Base-by-base conservation (phyloP, 768 basidiomycete genomes). In the Mycena maculata region DNA sequence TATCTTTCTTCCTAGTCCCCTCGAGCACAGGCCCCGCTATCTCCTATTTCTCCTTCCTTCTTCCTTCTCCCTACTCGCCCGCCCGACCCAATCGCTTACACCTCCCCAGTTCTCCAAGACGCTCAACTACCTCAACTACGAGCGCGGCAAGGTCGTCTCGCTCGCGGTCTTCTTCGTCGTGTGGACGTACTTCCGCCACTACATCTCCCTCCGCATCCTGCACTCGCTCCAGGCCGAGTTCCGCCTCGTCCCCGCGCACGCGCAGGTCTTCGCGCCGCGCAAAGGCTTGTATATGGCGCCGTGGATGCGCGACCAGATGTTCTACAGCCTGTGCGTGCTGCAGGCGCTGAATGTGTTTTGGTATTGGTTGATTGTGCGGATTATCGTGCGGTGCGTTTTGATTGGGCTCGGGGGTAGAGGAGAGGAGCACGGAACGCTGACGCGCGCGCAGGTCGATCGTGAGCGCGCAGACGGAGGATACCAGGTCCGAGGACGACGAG, bases 281-380 rank as follows among this genome's bases (percentile, higher is more conserved):
- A 77, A 81, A 8, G 90, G 88, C 5, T 81, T 80, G 10, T 90
- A 87, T 83, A 76, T 92, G 71, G 82, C 76, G 3, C 75, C 79
- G 76, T 92, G 91, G 89, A 87, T 91, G 82, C 84, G 84, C 70
- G 88, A 87, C 71, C 90, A 91, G 69, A 86, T 93, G 54, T 89
- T 91, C 66, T 60, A 69, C 4, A 87, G 90, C 3, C 79, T 93
- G 57, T 63, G 87, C 1, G 73, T 90, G 1, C 81, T 93, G 23
- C 90, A 91, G 73, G 70, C 82, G 53, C 82, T 93, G 73, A 92
- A 93, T 75, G 45, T 92, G n/a, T 92, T 92, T 78, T 93, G 92
- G 92, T 91, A 88, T 74, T 86, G 83, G 79, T 79, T 90, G 42
- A 90, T 93, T 72, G 78, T 82, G 80, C 83, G 91, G 50, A 86